phyloP scores from a whole-genome alignment of 441 rosid species.

The Biscutella auriculata region DNA sequence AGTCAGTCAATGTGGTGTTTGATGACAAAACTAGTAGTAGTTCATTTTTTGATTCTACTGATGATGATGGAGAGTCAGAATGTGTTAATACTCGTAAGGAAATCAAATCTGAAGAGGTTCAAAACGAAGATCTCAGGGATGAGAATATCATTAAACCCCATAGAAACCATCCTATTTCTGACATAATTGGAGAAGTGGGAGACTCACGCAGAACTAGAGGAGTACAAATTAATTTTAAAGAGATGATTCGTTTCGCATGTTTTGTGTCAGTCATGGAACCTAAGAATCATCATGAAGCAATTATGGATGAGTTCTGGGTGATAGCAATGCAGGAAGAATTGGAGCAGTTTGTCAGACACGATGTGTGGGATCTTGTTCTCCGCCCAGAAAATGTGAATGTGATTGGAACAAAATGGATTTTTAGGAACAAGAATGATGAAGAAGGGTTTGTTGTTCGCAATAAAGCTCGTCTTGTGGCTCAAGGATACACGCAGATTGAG shows the following conservation, averaged over 20 bases:
- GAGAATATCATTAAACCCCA: too few relatives aligned
- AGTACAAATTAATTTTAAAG: too few relatives aligned
- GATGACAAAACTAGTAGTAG: too few relatives aligned
- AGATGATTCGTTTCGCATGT: background rate
- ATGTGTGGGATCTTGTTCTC: background rate
- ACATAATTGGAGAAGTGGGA: too few relatives aligned
- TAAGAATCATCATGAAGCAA: background rate
- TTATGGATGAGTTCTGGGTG: background rate
- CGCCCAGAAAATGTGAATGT: background rate
- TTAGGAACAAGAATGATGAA: background rate
- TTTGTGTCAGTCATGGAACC: background rate
- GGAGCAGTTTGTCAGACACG: background rate
- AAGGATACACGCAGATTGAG: background rate
- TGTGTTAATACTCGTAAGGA: too few relatives aligned
- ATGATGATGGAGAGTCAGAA: too few relatives aligned
- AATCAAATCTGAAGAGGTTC: too few relatives aligned
- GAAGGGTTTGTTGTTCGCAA: accelerated
- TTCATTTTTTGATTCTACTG: too few relatives aligned
- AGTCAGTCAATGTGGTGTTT: background rate
- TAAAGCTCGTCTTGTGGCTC: background rate
- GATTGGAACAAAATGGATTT: background rate
- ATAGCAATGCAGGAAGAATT: background rate
- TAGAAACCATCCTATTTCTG: too few relatives aligned
- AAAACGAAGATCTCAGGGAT: too few relatives aligned
- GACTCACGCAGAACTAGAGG: too few relatives aligned